Base-by-base conservation (phyloP, 1,284 basidiomycete genomes). In the Microbotryum scabiosae region DNA sequence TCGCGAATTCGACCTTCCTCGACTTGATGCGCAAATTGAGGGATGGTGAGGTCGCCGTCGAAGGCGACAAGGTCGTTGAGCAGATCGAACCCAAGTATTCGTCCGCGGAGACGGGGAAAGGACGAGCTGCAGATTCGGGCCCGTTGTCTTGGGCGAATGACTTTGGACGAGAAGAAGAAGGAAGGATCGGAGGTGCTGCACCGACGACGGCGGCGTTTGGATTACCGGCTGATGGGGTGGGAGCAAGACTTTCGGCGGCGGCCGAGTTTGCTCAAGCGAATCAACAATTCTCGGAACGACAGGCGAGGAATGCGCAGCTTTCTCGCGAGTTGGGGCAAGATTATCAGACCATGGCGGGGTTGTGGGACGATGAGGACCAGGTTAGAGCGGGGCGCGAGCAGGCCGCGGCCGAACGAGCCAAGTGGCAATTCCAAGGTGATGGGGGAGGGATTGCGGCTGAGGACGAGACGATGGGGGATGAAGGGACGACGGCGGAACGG, bases 1-100 rank as follows among this genome's bases (percentile, higher is more conserved):
- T 97, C 73, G 82, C 85, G 73, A 83, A 92, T 55, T 93, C 90
- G 74, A 80, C 84, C 65, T 97, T 97, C 74, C 80, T 97, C 78
- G 81, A 81, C 21, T 80, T 97, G 30, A 92, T 97, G 86, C 82
- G 82, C 57, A 85, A 88, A 70, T 76, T 97, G 49, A 81, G 90
- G 26, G 89, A 93, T 73, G 83, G 84, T 16, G 82, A 87, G 69
- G 82, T 92, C n/a, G 82, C 87, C 10, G 85, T 96, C 1, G 83
- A 90, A 60, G 90, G 87, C 21, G 84, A 88, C 71, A 77, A 86
- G 57, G 84, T 93, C 74, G 85, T 93, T 18, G 78, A 82, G 48
- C 65, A 69, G 63, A 59, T 58, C 5, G 59, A 56, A 12, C 51
- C 63, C 16, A 51, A 44, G 81, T 76, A 61, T 76, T 78, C 58